A percentile compares a stretch with the other conserved stretches of the same genome.
These are phyloP conservation scores for Sporisorium exsertum DNA, from an alignment of 1,284 basidiomycete genomes.

Conservation along the genomic window DNA sequence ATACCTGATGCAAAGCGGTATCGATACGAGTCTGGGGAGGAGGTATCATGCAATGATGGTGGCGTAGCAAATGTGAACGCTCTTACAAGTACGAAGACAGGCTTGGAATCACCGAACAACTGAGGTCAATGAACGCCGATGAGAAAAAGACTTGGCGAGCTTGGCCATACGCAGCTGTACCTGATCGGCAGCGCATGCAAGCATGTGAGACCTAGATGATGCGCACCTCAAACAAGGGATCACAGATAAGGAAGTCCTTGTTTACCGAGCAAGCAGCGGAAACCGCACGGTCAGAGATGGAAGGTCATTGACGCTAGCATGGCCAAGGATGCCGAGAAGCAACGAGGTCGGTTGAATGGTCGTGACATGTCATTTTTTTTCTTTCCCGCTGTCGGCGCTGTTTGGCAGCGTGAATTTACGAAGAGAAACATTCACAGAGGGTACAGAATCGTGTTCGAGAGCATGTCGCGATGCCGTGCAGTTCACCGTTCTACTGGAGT, in stretches of 20 bases:
- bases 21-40: neutral
- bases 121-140: neutral
- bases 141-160: neutral
- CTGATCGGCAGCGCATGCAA: neutral
- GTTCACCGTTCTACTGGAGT: neutral
- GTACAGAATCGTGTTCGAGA: too few relatives aligned
- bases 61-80: too few relatives aligned
- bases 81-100: neutral
- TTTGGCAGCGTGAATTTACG: neutral
- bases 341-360: neutral
- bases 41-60: too few relatives aligned
- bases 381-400: neutral
- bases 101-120: neutral
- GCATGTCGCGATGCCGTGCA: neutral
- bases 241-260: neutral
- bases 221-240: neutral
- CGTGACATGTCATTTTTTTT: conserved; percentile 3
- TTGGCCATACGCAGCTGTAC: neutral
- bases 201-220: neutral
- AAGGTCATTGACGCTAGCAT: neutral
- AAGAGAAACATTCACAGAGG: neutral
- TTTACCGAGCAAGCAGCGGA: neutral
- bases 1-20: neutral
- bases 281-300: neutral
- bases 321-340: conserved; percentile 1